phyloP scores from a whole-genome alignment of 805 yeast genomes.

The Candida oleophila region DNA sequence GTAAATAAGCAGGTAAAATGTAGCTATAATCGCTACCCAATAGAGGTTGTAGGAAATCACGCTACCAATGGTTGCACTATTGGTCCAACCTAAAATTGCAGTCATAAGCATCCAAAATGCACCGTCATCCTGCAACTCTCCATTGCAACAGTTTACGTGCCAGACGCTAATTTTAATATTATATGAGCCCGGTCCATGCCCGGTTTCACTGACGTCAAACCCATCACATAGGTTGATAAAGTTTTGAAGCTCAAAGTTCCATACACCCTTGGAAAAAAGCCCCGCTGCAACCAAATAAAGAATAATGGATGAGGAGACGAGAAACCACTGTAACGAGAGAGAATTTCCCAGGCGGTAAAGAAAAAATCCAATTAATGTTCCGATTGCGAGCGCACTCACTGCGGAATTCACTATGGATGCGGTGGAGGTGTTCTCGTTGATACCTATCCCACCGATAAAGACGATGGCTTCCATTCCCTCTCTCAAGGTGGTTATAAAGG shows the following conservation, averaged over 20 bases:
- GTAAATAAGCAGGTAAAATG: slow-evolving; percentile 29
- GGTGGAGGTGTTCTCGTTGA: slow-evolving; percentile 31
- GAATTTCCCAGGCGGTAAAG: slow-evolving; percentile 42
- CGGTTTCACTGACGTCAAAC: slow-evolving; percentile 42
- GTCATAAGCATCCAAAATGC: slow-evolving; percentile 50
- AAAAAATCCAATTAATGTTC: slow-evolving; percentile 31
- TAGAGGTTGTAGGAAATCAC: slow-evolving; percentile 35
- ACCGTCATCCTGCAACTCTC: slow-evolving; percentile 39
- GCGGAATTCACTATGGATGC: slow-evolving; percentile 32
- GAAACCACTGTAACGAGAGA: slow-evolving; percentile 41
- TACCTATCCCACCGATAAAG: slow-evolving; percentile 43
- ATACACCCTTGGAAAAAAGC: slow-evolving; percentile 42
- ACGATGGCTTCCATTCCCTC: slow-evolving; percentile 46
- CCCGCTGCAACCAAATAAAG: slow-evolving; percentile 46
- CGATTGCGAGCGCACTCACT: slow-evolving; percentile 26
- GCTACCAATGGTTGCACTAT: slow-evolving; percentile 71
- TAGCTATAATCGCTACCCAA: slow-evolving; percentile 33
- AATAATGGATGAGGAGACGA: slow-evolving; percentile 38
- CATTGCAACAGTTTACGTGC: slow-evolving; percentile 49
- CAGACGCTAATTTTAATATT: slow-evolving; percentile 40
- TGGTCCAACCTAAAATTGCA: slow-evolving; percentile 92
- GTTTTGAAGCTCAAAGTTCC: slow-evolving; percentile 42
- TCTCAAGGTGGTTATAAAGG: slow-evolving; percentile 40
- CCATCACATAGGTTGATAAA: slow-evolving; percentile 41
- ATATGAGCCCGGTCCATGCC: slow-evolving; percentile 46